Base-by-base conservation (phyloP, 2,329 filamentous ascomycete genomes). In the Tolypocladium pustulatum region DNA sequence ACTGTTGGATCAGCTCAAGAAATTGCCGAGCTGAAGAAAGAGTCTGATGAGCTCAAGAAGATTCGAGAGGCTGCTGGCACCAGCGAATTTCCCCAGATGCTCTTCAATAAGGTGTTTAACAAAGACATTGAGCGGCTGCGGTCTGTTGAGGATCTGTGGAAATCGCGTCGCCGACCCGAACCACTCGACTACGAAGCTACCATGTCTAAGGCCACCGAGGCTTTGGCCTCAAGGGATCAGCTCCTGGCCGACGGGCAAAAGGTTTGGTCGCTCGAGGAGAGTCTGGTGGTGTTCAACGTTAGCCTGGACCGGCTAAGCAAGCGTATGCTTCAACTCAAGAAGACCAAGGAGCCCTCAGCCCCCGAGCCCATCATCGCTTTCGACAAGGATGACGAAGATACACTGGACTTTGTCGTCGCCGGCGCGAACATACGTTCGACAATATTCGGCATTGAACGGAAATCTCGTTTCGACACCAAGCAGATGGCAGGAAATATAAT, bases 401-500 rank as follows among this genome's bases (percentile, higher is more conserved):
- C 93, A 0, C 80, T 99, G 9, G 92, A 99, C 69, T 97, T 99
- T 71, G 94, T 99, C 8, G 84, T 91, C 1, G 86, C 94, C 0
- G 90, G 88, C 65, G 91, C 93, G 36, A 99, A 99, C 67, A 83
- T 99, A 30, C 85, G 94, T 52, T 94, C 93, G 1, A 79, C 84
- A 30, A 81, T 96, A n/a, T 99, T 99, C 69, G 88, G 86, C 58
- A 96, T 99, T 59, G 89, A 93, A 57, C 76, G 79, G 5, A 93
- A 91, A 71, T 96, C 91, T 27, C 91, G 95, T 60, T 99, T 97
- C 68, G 92, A 97, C 69, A 92, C 94, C 67, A 99, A 99, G 76
- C 89, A 99, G 74, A 99, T 97, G 93, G 94, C 94, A 4, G 94
- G 94, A 57, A 99, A 99, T 71, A 99, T 99, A 67, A 99, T 99